Conservation (phyloP, 331 rosid species). For the Acacia pycnantha region DNA sequence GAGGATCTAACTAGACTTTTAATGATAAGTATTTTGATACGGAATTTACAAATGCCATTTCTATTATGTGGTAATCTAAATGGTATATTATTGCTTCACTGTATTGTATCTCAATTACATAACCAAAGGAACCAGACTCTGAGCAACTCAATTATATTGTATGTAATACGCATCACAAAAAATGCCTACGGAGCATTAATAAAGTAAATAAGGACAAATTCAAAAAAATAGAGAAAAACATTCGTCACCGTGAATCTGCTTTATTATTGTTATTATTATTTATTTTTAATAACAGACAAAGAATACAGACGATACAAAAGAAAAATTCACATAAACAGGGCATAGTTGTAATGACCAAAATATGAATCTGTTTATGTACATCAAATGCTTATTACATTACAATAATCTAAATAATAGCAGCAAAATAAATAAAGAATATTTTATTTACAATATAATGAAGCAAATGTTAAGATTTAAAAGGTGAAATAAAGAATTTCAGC, state of each 20-base stretch:
- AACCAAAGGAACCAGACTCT: background rate
- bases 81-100: background rate
- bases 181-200: background rate
- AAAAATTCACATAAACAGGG: background rate
- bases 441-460: background rate
- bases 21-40: background rate
- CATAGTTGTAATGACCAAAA: background rate
- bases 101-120: background rate
- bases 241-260: background rate
- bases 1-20: background rate
- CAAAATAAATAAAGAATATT: background rate
- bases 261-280: no score
- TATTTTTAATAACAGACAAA: background rate
- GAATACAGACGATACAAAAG: background rate
- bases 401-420: background rate
- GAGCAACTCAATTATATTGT: background rate
- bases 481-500: background rate
- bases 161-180: background rate
- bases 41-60: background rate
- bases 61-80: background rate
- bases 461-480: background rate
- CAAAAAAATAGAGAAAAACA: background rate
- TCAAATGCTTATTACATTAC: background rate
- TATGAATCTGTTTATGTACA: background rate
- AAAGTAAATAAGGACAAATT: background rate